Evolutionary conservation across 495 filamentous ascomycete genomes (phyloP).

Genomic region (Lasiosphaeria hispida): DNA sequence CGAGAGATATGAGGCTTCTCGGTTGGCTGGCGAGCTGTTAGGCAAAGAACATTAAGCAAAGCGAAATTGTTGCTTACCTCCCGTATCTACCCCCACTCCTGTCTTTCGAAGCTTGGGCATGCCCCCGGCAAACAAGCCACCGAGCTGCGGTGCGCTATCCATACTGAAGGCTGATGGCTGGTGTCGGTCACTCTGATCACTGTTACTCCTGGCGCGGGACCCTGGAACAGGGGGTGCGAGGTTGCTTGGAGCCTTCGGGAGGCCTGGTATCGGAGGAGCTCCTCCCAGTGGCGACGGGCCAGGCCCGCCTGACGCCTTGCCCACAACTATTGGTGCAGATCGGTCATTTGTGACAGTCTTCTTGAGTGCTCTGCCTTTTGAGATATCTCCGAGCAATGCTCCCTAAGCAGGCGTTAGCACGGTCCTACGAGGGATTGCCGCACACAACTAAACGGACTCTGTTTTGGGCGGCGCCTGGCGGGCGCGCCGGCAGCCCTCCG

Average conservation of each 20-base stretch:
- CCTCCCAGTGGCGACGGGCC: slow-evolving; percentile 55
- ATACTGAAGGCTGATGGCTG: slow-evolving; percentile 34
- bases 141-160: slow-evolving; percentile 74
- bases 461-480: slow-evolving; percentile 2
- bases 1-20: slow-evolving; percentile 72
- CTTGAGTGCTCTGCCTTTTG: slow-evolving; percentile 75
- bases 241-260: slow-evolving; percentile 55
- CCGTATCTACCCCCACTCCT: slow-evolving; percentile 82
- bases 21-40: slow-evolving; percentile 54
- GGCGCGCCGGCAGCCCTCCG: slow-evolving; percentile 19
- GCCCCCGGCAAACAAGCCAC: slow-evolving; percentile 85
- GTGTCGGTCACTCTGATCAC: slow-evolving; percentile 58
- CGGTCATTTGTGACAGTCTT: slow-evolving; percentile 94
- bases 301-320: slow-evolving; percentile 43
- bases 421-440: too few relatives aligned
- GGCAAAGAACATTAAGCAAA: slow-evolving; percentile 8
- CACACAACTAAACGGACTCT: slow-evolving; percentile 11
- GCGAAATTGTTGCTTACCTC: slow-evolving; percentile 48
- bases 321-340: slow-evolving; percentile 72
- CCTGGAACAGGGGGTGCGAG: slow-evolving; percentile 75
- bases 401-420: slow-evolving; percentile 57
- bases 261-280: slow-evolving; percentile 78
- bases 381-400: slow-evolving; percentile 85
- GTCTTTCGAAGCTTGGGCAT: slow-evolving; percentile 93
- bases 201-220: slow-evolving; percentile 76